Evolutionary conservation across 2,329 filamentous ascomycete species (phyloP).

Genomic region (Fusarium cyanostomum): DNA sequence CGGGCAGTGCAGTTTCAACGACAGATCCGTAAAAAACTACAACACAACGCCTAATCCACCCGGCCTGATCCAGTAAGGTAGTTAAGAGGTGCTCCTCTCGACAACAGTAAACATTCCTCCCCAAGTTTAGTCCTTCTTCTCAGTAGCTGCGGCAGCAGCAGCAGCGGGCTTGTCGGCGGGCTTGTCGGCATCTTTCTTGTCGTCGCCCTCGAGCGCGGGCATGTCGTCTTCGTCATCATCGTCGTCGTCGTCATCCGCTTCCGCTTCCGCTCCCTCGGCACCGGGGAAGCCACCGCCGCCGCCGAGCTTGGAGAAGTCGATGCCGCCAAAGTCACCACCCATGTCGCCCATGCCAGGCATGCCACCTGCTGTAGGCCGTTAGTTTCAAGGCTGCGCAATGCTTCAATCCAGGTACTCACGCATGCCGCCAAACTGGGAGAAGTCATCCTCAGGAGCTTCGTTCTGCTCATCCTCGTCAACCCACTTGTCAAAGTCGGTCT

Average conservation of each 20-base stretch:
- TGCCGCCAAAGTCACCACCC: conserved; percentile 80
- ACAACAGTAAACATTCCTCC: conserved; percentile 30
- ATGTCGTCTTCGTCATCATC: conserved; percentile 82
- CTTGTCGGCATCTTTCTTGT: conserved; percentile 51
- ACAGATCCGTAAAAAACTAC: conserved; percentile 35
- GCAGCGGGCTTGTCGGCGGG: conserved; percentile 45
- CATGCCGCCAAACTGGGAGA: conserved; percentile 73
- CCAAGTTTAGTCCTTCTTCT: conserved; percentile 51
- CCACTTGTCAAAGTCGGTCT: conserved; percentile 99
- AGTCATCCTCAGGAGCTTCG: conserved; percentile 83
- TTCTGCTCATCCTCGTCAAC: conserved; percentile 99
- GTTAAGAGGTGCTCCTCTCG: conserved; percentile 34
- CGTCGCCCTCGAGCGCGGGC: conserved; percentile 78
- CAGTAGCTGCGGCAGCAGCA: conserved; percentile 46
- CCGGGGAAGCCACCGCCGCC: conserved; percentile 68
- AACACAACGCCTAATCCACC: conserved; percentile 40
- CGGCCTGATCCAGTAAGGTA: conserved; percentile 33
- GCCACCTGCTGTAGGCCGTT: conserved; percentile 52
- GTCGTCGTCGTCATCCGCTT: conserved; percentile 62
- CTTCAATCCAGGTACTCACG: conserved; percentile 53
- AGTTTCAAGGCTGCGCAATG: neutral
- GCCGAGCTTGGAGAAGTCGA: conserved; percentile 93
- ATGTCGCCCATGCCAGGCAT: conserved; percentile 64
- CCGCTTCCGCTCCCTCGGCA: conserved; percentile 57
- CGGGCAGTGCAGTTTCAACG: conserved; percentile 28